Evolutionary conservation across 805 yeast genomes (phyloP).

Genomic region (Starmerella cellae): DNA sequence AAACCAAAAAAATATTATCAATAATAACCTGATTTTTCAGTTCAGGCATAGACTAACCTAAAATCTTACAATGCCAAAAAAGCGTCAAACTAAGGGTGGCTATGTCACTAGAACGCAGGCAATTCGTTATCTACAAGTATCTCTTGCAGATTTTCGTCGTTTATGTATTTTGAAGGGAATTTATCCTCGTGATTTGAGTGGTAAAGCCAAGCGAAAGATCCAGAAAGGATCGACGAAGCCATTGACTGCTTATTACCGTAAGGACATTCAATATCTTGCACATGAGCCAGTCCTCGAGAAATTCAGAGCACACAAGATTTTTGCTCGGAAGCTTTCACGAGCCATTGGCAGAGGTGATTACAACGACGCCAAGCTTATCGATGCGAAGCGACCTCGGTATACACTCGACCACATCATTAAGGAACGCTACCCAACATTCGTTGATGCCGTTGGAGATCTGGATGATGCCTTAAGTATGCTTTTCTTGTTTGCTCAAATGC

Average conservation of each 20-base stretch:
- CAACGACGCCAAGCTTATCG: constrained; percentile 73
- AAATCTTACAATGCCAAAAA: constrained; percentile 12
- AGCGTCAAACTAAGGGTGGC: constrained; percentile 22
- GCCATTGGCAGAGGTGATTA: constrained; percentile 90
- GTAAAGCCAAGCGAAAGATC: constrained; percentile 88
- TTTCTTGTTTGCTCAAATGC: constrained; percentile 85
- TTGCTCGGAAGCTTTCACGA: constrained; percentile 76
- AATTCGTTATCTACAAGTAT: constrained; percentile 75
- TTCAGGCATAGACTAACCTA: neutral
- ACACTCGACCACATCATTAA: constrained; percentile 81
- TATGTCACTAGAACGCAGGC: constrained; percentile 93
- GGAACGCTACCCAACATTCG: constrained; percentile 88
- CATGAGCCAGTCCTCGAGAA: constrained; percentile 87
- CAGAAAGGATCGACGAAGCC: constrained; percentile 97
- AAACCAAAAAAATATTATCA: constrained; percentile 7
- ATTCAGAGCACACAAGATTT: constrained; percentile 91
- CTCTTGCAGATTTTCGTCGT: constrained; percentile 86
- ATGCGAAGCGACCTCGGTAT: constrained; percentile 66
- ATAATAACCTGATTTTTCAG: constrained; percentile 1
- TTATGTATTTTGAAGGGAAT: constrained; percentile 96
- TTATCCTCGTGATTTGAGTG: constrained; percentile 73
- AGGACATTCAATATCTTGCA: constrained; percentile 85
- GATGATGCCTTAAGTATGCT: constrained; percentile 95
- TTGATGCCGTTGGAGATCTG: constrained; percentile 81
- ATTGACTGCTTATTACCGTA: constrained; percentile 81